Base-by-base conservation (phyloP, 805 yeast species). In the Candida sakaeoensis region DNA sequence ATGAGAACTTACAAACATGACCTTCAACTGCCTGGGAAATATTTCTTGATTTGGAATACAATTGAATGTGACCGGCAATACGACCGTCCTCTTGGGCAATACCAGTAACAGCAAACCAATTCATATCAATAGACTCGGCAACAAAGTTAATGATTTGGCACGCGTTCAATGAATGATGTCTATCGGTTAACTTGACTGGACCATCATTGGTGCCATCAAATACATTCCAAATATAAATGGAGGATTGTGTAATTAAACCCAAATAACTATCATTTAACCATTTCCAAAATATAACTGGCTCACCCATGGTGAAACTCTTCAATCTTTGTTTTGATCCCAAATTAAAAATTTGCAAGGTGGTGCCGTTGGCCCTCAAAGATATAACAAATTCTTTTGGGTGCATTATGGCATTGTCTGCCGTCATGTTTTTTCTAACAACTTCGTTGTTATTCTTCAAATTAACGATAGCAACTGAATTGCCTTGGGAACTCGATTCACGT, bases 1-100 rank as follows among this genome's bases (percentile, higher is more conserved):
- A 71, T 40, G 96, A 88, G 67, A 93, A 93, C 30, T 80, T 79
- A 44, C 95, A 93, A 41, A 95, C 98, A 63, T 93, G 99, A 54
- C 99, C 99, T 58, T 93, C 98, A 53, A 93, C 87, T 15, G 95
- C 90, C 68, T 93, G 99, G 10, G 97, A 90, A 28, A 91, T 86
- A 57, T 85, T 85, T 67, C 98, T 82, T 39, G 82, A 79, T 60
- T 83, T 85, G 44, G 95, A 85, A 66, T 71, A 93, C 47, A 93
- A 78, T 70, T 93, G 99, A 60, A 91, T 85, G 65, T 87, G 95
- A 58, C 99, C 99, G 24, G 88, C 96, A 51, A 93, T 87, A 54
- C 95, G 80, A 49, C 95, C 95, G 51, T 84, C 83, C 58, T 88
- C 96, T 65, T 89, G 96, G 24, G 95, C 82, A 55, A 93, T 89